Evolutionary conservation across 2,329 filamentous ascomycete genomes (phyloP), one percentile per base, ranked within the genome.

Genomic region (Phialophora verrucosa): DNA sequence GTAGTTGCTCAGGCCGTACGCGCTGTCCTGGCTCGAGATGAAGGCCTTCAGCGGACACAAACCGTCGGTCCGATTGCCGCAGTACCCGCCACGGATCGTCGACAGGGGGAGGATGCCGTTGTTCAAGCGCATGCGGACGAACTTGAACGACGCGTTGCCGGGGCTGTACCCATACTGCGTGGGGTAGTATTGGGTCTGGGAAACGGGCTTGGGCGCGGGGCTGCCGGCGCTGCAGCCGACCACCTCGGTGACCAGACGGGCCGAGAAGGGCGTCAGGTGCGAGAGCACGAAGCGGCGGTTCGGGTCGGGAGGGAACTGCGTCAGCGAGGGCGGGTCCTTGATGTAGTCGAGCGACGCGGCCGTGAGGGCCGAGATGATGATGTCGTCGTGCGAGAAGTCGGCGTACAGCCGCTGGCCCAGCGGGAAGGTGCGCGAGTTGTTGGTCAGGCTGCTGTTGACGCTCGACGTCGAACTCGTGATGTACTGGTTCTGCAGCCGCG

Each of bases 281-380:
- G 81, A 83, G 8, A 87, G 76, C 29, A 79, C 76, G 75, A 86
- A 86, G 56, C 78, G 79, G 2, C 82, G 78, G 23, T 82, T 71
- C 1, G 70, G 68, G 42, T 70, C 49, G 1, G 68, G 70, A 3
- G 69, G 25, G 78, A 76, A 72, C 79, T 75, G 3, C 78, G 75
- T 78, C 14, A 84, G 73, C 55, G 73, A 75, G 1, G 83, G 82
- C 1, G 82, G 72, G 10, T 83, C 80, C 25, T 79, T 79, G 76
- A 86, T 83, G 71, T 86, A 85, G 69, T 86, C 82, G 27, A 87
- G 69, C 12, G 82, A 83, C 74, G 87, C 79, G 3, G 84, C 84
- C 0, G 83, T 79, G 12, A 86, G 75, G 4, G 80, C 78, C 3
- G 79, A 81, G 63, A 84, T 73, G 68, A 85, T 81, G 67, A 84